Evolutionary conservation across 169 alveolate genomes (phyloP).

Genomic region (Cardiosporidium cionae): DNA sequence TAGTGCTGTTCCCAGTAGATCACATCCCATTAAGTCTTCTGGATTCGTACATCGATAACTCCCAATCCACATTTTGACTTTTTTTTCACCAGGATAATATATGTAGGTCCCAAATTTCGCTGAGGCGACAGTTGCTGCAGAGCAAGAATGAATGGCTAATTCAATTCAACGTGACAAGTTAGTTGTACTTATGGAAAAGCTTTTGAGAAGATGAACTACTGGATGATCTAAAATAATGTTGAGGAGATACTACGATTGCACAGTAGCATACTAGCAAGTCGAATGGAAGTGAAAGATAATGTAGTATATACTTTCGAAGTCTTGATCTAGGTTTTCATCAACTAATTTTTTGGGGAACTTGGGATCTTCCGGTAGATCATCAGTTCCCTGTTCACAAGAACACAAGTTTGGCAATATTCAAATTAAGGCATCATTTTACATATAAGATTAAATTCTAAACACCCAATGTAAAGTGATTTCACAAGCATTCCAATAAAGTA

Average conservation of each 20-base stretch:
- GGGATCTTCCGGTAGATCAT: background rate
- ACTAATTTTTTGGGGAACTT: background rate
- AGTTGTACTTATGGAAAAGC: too few species aligned
- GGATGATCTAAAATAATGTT: too few species aligned
- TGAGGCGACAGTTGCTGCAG: background rate
- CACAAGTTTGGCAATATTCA: too few species aligned
- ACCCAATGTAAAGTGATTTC: too few species aligned
- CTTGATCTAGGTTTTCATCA: background rate
- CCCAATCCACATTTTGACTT: constrained; percentile 59
- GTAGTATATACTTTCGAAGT: background rate
- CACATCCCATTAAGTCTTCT: constrained; percentile 36
- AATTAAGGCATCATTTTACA: too few species aligned
- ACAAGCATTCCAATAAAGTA: too few species aligned
- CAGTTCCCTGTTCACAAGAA: too few species aligned
- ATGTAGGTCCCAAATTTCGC: constrained; percentile 42
- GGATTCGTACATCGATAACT: constrained; percentile 49
- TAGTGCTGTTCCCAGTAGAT: background rate
- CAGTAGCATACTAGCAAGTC: background rate
- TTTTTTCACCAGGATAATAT: constrained; percentile 43
- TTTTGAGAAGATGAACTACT: too few species aligned
- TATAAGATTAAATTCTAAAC: too few species aligned
- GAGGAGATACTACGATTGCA: too few species aligned
- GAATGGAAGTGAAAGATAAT: background rate
- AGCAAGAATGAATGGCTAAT: too few species aligned
- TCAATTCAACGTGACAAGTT: too few species aligned